Evolutionary conservation across 108 stramenopile species (phyloP).

Genomic region (Chaetoceros muelleri): DNA sequence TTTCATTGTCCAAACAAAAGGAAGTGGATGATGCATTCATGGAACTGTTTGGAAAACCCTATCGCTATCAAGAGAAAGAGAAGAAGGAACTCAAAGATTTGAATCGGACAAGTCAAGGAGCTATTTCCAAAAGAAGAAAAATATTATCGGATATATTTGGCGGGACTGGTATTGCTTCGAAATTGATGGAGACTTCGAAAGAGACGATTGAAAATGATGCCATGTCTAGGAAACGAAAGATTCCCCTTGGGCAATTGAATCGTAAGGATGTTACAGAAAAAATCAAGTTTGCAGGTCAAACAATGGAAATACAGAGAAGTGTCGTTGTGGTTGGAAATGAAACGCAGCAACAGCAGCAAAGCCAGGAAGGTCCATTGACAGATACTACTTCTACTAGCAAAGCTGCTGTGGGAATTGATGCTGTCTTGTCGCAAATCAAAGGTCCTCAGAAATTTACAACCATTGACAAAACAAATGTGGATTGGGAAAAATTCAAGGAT

Average conservation of each 20-base stretch:
- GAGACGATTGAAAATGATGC: too few relatives aligned
- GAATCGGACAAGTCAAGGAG: constrained; percentile 3
- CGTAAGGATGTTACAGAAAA: constrained; percentile 18
- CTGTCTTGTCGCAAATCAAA: constrained; percentile 46
- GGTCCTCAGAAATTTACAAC: constrained; percentile 65
- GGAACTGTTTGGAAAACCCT: constrained; percentile 60
- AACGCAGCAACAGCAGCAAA: background rate
- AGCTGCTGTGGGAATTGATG: constrained; percentile 35
- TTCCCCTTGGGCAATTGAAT: background rate
- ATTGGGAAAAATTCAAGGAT: constrained; percentile 88
- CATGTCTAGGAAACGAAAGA: too few relatives aligned
- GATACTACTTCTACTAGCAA: background rate
- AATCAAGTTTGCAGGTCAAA: constrained; percentile 39
- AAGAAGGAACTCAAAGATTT: constrained; percentile 2
- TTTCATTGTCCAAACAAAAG: constrained; percentile 26
- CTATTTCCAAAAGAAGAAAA: constrained; percentile 9
- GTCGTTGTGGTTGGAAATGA: constrained; percentile 10
- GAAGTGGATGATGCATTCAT: constrained; percentile 66
- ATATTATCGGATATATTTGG: constrained; percentile 56
- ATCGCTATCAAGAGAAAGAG: constrained; percentile 20
- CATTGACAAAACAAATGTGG: constrained; percentile 70
- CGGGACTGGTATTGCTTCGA: constrained; percentile 4
- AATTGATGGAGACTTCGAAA: constrained; percentile 23
- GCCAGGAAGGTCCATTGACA: background rate
- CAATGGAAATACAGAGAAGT: constrained; percentile 27